Base-by-base conservation (phyloP, 176 grass and related monocot genomes). In the Rhipidocladum racemiflorum region DNA sequence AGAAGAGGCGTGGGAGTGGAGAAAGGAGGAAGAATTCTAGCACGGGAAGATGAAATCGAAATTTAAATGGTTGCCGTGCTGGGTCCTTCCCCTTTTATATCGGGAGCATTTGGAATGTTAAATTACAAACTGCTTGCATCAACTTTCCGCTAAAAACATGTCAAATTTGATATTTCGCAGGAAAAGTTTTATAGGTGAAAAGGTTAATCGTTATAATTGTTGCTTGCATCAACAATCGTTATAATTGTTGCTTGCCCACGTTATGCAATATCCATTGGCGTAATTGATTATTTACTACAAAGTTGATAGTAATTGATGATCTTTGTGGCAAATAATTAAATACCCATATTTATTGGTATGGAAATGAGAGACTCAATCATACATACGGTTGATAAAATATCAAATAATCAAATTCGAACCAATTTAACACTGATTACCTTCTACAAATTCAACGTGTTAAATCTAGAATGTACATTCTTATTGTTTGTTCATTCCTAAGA, bases 11-110 rank as follows among this genome's bases (percentile, higher is more conserved):
- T 61, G 34, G 29, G 17, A 48, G 20, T 85, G 71, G 72, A 46
- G 23, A 34, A 39, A 14, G 56, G 48, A 49, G 6, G 57, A 27
- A 77, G 68, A 73, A 54, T 89, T 75, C 24, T 9, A 60, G 73
- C 10, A 71, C 8, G 43, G 10, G 30, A 50, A 23, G 76, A 50
- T 17, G 76, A 45, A 34, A 35, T 64, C 63, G 34, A 85, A 76
- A 70, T 81, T 85, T 45, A 77, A 81, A 61, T 68, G 44, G 75
- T 0, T 59, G 32, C 70, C 28, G 69, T 20, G 23, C 32, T 23
- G 61, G n/a, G 46, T 36, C 71, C 65, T 70, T 14, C 74, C 50
- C 25, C 1, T 43, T 38, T 40, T 27, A 79, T 23, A 32, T 48
- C 10, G 18, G 61, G 50, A 49, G 30, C 57, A 28, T 65, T 28